Base-by-base conservation (phyloP, 139 green algal species). In the Axilococcus clingmanii region DNA sequence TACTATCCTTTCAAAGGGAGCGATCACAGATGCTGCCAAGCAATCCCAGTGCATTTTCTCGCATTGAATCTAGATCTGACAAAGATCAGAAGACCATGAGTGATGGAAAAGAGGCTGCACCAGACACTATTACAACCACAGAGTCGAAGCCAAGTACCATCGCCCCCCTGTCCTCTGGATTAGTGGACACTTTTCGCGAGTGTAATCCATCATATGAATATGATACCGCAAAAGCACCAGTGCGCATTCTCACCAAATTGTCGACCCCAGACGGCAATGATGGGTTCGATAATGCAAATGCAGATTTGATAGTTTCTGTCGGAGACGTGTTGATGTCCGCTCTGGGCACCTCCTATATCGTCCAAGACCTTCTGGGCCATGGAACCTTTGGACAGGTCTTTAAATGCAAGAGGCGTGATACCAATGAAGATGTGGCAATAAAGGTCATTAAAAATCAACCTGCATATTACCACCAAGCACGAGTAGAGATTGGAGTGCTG, bases 361-460 rank as follows among this genome's bases (percentile, higher is more conserved):
- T 93, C 30, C 53, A 60, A 12, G 81, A 87, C 42, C 69, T 93
- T 65, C 61, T 98, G 52, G 91, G 91, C 1, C 65, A 82, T 35
- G 91, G 91, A 38, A 97, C 91, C 24, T 98, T 98, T 66, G 91
- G 91, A 17, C 91, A 97, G 69, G 91, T 98, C 40, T 84, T 83
- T 27, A 52, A 75, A 43, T 93, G 82, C 45, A 29, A 12, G 17
- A 17, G 20, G 5, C 36, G n/a, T 12, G 47, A 33, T 29, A 27
- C 44, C 12, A 52, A 40, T 12, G 60, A 48, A 9, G 17, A 55
- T 5, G 75, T 87, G 20, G 86, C 86, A 4, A 74, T 96, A 16
- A 96, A 98, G 78, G 85, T 99, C 8, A 95, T 99, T 66, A 98
- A 99, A 74, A 96, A 96, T 65, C 92, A 95, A 71, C 70, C 79